Percentiles rank a stretch among this genome's conserved stretches.
These are phyloP conservation scores for Colletotrichum truncatum DNA, from an alignment of 2,329 filamentous ascomycete genomes.

Conservation along the genomic window DNA sequence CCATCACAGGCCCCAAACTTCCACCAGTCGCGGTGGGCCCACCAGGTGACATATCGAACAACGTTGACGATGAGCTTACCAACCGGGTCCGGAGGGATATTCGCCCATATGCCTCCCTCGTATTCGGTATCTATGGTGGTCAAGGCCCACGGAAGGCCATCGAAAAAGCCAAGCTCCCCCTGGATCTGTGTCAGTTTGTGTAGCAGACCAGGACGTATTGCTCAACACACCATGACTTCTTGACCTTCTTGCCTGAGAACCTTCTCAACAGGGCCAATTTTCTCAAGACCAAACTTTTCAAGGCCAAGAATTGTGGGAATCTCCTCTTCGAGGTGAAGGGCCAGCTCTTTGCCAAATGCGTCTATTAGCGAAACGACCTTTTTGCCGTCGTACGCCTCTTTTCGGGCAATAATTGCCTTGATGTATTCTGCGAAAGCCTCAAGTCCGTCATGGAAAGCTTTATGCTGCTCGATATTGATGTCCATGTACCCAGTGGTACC, in stretches of 20 bases:
- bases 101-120: conserved; percentile 43
- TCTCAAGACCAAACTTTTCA: conserved; percentile 34
- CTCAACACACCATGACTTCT: conserved; percentile 32
- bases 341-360: conserved; percentile 38
- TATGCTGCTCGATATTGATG: conserved; percentile 51
- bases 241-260: conserved; percentile 29
- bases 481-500: conserved; percentile 49
- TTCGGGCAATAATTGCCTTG: conserved; percentile 30
- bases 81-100: conserved; percentile 27
- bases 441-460: conserved; percentile 44
- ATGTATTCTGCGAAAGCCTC: conserved; percentile 39
- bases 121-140: conserved; percentile 34
- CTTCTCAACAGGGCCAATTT: conserved; percentile 31
- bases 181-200: conserved; percentile 5
- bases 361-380: conserved; percentile 40
- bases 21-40: conserved; percentile 33
- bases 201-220: too few species aligned
- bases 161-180: conserved; percentile 32
- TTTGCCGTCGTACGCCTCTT: conserved; percentile 32
- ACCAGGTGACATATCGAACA: conserved; percentile 30
- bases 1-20: conserved; percentile 39
- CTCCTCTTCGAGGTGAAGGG: conserved; percentile 43
- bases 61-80: conserved; percentile 30
- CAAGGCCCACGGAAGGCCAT: conserved; percentile 30
- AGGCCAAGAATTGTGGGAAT: conserved; percentile 40